Evolutionary conservation across 805 yeast genomes (phyloP).

Genomic region (Metahyphopichia silvanorum): DNA sequence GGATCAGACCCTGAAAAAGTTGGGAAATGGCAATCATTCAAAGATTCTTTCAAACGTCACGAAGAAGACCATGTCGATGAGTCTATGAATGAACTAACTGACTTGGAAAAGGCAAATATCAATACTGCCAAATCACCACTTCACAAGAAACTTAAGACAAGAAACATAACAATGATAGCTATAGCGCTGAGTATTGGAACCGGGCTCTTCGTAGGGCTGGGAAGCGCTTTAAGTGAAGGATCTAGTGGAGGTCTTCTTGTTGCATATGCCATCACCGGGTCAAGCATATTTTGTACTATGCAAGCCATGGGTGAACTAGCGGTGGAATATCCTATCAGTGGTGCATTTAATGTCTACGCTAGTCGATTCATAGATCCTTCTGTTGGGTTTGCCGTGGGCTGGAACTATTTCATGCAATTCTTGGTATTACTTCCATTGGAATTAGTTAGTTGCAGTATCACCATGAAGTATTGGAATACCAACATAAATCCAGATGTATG

Average conservation of each 20-base stretch:
- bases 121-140: constrained; percentile 38
- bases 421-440: constrained; percentile 64
- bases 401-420: constrained; percentile 62
- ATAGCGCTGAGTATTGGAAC: constrained; percentile 43
- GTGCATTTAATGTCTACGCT: constrained; percentile 51
- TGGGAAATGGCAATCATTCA: constrained; percentile 40
- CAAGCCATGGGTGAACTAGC: constrained; percentile 48
- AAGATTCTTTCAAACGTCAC: constrained; percentile 46
- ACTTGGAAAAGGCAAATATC: constrained; percentile 37
- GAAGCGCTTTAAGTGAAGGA: constrained; percentile 33
- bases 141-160: constrained; percentile 27
- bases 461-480: constrained; percentile 33
- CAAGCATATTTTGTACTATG: constrained; percentile 34
- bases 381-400: constrained; percentile 68
- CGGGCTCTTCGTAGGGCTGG: constrained; percentile 41
- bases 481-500: constrained; percentile 32
- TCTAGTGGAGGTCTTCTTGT: constrained; percentile 40
- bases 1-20: neutral
- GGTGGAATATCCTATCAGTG: constrained; percentile 40
- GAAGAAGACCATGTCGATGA: constrained; percentile 20
- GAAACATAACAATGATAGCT: constrained; percentile 44
- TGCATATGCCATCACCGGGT: constrained; percentile 36
- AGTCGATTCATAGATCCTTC: constrained; percentile 66
- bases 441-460: constrained; percentile 38
- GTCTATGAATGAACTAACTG: constrained; percentile 20